phyloP scores from a whole-genome alignment of 805 yeast genomes.

The Yarrowia sp. region DNA sequence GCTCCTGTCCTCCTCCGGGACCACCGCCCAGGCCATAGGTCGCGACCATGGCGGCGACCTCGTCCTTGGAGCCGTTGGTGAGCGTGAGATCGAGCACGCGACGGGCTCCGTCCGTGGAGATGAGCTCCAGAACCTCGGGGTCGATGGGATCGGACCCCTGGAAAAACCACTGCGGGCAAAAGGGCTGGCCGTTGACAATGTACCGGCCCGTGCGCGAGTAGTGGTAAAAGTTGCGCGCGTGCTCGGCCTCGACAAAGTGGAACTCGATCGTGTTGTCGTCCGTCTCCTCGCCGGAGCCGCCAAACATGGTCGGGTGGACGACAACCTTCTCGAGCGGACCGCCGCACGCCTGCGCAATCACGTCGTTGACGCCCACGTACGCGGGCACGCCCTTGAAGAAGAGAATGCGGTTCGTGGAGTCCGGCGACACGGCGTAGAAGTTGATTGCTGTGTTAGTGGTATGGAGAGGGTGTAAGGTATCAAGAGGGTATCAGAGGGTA shows the following conservation, averaged over 20 bases:
- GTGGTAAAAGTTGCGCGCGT: conserved; percentile 24
- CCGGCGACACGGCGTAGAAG: conserved; percentile 14
- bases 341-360: conserved; percentile 22
- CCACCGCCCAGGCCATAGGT: background rate
- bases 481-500: too few relatives aligned
- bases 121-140: conserved; percentile 1
- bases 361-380: background rate
- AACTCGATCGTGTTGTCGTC: conserved; percentile 25
- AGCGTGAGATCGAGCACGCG: conserved; percentile 6
- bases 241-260: conserved; percentile 24
- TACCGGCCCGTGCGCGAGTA: conserved; percentile 20
- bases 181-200: conserved; percentile 24
- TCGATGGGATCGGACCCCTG: conserved; percentile 12
- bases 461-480: too few relatives aligned
- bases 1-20: background rate
- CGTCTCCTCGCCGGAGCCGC: conserved; percentile 1
- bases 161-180: conserved; percentile 20
- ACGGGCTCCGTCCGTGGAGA: conserved; percentile 7
- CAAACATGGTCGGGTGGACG: conserved; percentile 22
- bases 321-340: conserved; percentile 21
- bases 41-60: conserved; percentile 3
- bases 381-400: conserved; percentile 19
- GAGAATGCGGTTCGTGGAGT: conserved; percentile 16
- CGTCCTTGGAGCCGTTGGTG: background rate
- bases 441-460: conserved; percentile 10